Evolutionary conservation across 139 green algal species (phyloP), one percentile per base, ranked within the genome.

Genomic region (Ostreobium quekettii): DNA sequence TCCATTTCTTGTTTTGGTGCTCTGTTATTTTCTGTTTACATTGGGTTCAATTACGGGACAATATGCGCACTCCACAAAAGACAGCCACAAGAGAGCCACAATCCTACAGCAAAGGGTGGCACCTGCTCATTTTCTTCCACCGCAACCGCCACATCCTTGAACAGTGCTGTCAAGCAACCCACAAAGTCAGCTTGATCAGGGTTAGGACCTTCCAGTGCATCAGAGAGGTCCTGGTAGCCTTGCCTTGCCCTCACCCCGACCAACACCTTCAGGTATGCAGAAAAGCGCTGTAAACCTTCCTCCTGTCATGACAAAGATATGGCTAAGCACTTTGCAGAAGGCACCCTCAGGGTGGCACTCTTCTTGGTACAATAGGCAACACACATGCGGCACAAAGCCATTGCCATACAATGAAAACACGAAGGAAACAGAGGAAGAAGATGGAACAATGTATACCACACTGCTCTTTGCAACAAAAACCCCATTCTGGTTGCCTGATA

Each of bases 61-160:
- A n/a, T n/a, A n/a, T n/a, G n/a, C n/a, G n/a, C n/a, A n/a, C n/a
- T n/a, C n/a, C n/a, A n/a, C n/a, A n/a, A n/a, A n/a, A n/a, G n/a
- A n/a, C n/a, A n/a, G n/a, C n/a, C n/a, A n/a, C n/a, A n/a, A n/a
- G n/a, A n/a, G n/a, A n/a, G n/a, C n/a, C n/a, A n/a, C n/a, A n/a
- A n/a, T n/a, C n/a, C n/a, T n/a, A n/a, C n/a, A n/a, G n/a, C n/a
- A n/a, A n/a, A n/a, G n/a, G n/a, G n/a, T n/a, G 28, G 4, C 0
- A 82, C 57, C 1, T 76, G 66, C 48, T 91, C 79, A 71, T 97
- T 89, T 59, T 87, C 79, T 48, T 96, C 86, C n/a, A 96, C 60
- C 4, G 84, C 83, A 8, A 81, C 46, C 26, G 85, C 89, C 26
- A 96, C 76, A 53, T 93, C 87, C 37, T 82, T 86, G 73, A 97